phyloP scores from a whole-genome alignment of 768 basidiomycete genomes.

The Pilatotrama ljubarskyi region DNA sequence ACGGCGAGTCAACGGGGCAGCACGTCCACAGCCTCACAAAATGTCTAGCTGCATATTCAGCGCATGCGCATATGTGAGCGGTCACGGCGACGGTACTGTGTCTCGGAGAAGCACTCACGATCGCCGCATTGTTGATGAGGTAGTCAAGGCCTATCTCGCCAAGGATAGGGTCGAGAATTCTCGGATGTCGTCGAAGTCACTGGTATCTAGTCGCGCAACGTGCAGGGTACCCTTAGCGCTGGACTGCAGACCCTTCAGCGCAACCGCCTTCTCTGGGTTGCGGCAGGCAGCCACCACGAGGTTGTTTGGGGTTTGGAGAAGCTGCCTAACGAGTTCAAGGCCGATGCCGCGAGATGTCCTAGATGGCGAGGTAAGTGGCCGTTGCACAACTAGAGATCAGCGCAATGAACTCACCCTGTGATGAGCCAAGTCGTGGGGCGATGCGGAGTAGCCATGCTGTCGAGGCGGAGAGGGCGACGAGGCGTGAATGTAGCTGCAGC shows the following conservation, averaged over 20 bases:
- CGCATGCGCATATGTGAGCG: too few relatives aligned
- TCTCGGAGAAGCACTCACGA: slow-evolving; percentile 29
- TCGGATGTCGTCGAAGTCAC: too few relatives aligned
- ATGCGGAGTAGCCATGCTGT: neutral
- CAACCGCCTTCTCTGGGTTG: slow-evolving; percentile 27
- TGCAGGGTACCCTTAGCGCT: too few relatives aligned
- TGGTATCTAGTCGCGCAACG: too few relatives aligned
- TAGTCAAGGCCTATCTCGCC: slow-evolving; percentile 36
- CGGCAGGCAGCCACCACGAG: slow-evolving; percentile 34
- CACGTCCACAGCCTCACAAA: too few relatives aligned
- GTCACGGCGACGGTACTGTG: too few relatives aligned
- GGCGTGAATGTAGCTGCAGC: too few relatives aligned
- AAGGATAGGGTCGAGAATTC: slow-evolving; percentile 31
- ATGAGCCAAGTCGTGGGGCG: slow-evolving; percentile 1
- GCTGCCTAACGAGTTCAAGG: slow-evolving; percentile 23
- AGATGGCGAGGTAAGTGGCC: neutral
- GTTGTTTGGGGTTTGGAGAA: slow-evolving; percentile 23
- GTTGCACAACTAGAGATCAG: neutral
- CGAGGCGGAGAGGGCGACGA: neutral
- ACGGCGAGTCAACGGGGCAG: too few relatives aligned
- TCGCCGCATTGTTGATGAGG: slow-evolving; percentile 40
- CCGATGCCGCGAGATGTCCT: slow-evolving; percentile 37
- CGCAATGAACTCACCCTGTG: neutral
- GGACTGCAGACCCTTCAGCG: slow-evolving; percentile 21
- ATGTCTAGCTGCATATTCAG: too few relatives aligned